A percentile compares a stretch with the other conserved stretches of the same genome.
Evolutionary conservation across 1,139 yeast genomes (phyloP).

Genomic region (Yamadazyma triangularis): DNA sequence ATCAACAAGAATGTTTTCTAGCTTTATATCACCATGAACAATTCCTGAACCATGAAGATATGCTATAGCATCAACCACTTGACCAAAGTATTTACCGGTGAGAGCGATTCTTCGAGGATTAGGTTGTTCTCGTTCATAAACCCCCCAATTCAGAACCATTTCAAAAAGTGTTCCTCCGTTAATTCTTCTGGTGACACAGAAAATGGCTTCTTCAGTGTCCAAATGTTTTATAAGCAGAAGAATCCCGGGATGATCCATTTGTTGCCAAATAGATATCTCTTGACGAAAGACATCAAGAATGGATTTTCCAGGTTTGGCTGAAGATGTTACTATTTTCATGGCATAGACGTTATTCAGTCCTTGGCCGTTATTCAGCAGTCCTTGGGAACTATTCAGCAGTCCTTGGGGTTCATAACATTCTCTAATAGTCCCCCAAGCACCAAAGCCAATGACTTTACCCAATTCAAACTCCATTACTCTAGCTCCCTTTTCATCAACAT

Average conservation of each 20-base stretch:
- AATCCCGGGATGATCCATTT: slow-evolving; percentile 59
- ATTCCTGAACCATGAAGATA: slow-evolving; percentile 71
- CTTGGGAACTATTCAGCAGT: slow-evolving; percentile 1
- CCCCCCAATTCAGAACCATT: slow-evolving; percentile 66
- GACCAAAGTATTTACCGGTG: slow-evolving; percentile 37
- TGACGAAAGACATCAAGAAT: slow-evolving; percentile 53
- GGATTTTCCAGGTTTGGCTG: slow-evolving; percentile 18
- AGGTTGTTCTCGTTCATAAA: slow-evolving; percentile 10
- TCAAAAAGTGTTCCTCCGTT: slow-evolving; percentile 83
- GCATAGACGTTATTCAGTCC: slow-evolving; percentile 47
- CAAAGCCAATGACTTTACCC: slow-evolving; percentile 82
- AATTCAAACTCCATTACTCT: slow-evolving; percentile 53
- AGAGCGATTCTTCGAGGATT: slow-evolving; percentile 19
- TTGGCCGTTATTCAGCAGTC: slow-evolving; percentile 1
- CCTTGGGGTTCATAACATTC: slow-evolving; percentile 48
- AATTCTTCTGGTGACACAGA: slow-evolving; percentile 69
- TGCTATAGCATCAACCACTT: slow-evolving; percentile 56
- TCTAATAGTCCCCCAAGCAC: slow-evolving; percentile 90
- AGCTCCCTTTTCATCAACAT: slow-evolving; percentile 60
- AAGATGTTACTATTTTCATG: slow-evolving; percentile 66
- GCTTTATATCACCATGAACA: slow-evolving; percentile 85
- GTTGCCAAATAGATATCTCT: slow-evolving; percentile 74
- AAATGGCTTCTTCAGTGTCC: slow-evolving; percentile 60
- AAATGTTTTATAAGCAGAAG: slow-evolving; percentile 58
- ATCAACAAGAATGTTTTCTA: slow-evolving; percentile 76